phyloP scores from a whole-genome alignment of 228 moss, liverwort and hornwort genomes.

The Sphagnum fallax region DNA sequence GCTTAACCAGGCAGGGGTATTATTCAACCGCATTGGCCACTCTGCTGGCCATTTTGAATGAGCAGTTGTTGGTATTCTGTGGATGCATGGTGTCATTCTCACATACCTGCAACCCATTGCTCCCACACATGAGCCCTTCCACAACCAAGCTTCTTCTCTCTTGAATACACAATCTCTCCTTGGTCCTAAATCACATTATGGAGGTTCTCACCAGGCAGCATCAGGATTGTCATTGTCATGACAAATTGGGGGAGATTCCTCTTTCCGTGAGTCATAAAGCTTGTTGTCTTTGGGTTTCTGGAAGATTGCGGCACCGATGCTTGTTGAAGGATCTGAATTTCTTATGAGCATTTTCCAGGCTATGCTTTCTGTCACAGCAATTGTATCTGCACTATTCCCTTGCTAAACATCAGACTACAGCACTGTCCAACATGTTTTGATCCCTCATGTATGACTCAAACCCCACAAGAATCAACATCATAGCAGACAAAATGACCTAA shows the following conservation, averaged over 20 bases:
- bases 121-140: neutral
- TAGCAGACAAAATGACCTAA: too few species aligned
- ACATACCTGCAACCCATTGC: constrained; percentile 30
- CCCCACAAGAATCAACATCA: too few species aligned
- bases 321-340: constrained; percentile 30
- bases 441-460: too few species aligned
- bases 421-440: too few species aligned
- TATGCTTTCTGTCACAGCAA: constrained; percentile 38
- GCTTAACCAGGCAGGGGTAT: constrained; percentile 39
- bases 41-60: constrained; percentile 51
- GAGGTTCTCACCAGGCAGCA: constrained; percentile 63
- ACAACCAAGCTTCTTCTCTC: too few species aligned
- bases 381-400: constrained; percentile 38
- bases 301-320: constrained; percentile 75
- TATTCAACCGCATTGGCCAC: constrained; percentile 57
- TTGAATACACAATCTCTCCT: too few species aligned
- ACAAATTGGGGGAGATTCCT: constrained; percentile 63
- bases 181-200: constrained; percentile 15
- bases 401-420: too few species aligned
- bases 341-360: constrained; percentile 56
- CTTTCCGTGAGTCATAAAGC: constrained; percentile 42
- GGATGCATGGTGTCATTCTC: constrained; percentile 53
- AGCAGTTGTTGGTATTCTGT: constrained; percentile 30
- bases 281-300: constrained; percentile 73
- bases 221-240: constrained; percentile 63